phyloP scores from a whole-genome alignment of 805 yeast species.

The Hemisphaericaspora nanyangensis region DNA sequence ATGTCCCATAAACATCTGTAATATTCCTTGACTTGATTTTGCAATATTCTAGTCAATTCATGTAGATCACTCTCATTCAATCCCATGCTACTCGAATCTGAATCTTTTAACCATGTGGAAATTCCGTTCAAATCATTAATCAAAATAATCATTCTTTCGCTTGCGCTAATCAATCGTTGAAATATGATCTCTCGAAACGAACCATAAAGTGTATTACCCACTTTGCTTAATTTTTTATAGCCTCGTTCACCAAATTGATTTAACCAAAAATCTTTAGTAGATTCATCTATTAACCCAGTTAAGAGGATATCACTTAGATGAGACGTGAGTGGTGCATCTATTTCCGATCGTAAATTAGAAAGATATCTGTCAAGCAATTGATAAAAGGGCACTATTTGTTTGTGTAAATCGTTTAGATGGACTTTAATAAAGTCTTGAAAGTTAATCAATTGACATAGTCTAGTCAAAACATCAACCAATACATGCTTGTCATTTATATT shows the following conservation, averaged over 20 bases:
- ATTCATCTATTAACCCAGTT: constrained; percentile 51
- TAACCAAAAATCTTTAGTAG: constrained; percentile 55
- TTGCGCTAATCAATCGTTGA: constrained; percentile 48
- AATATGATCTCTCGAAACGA: constrained; percentile 44
- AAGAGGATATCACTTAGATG: constrained; percentile 15
- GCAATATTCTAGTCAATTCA: constrained; percentile 7
- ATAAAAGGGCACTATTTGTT: constrained; percentile 23
- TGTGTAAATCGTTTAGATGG: constrained; percentile 16
- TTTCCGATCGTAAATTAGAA: constrained; percentile 27
- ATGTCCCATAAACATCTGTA: constrained; percentile 39
- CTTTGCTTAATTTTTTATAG: constrained; percentile 48
- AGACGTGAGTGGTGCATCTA: constrained; percentile 9
- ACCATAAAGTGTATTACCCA: constrained; percentile 51
- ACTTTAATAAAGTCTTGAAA: constrained; percentile 19
- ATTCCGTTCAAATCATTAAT: constrained; percentile 41
- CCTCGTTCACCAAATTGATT: constrained; percentile 69
- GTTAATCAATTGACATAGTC: constrained; percentile 23
- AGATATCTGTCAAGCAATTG: constrained; percentile 28
- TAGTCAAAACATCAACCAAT: constrained; percentile 19
- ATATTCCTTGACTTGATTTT: constrained; percentile 24
- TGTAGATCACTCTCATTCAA: constrained; percentile 9
- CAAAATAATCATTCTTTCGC: constrained; percentile 51
- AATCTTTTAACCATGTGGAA: constrained; percentile 30
- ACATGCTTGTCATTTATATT: constrained; percentile 10
- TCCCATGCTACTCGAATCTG: constrained; percentile 9